Conservation (phyloP, 2,329 filamentous ascomycete species). For the Niveomyces coronatus region DNA sequence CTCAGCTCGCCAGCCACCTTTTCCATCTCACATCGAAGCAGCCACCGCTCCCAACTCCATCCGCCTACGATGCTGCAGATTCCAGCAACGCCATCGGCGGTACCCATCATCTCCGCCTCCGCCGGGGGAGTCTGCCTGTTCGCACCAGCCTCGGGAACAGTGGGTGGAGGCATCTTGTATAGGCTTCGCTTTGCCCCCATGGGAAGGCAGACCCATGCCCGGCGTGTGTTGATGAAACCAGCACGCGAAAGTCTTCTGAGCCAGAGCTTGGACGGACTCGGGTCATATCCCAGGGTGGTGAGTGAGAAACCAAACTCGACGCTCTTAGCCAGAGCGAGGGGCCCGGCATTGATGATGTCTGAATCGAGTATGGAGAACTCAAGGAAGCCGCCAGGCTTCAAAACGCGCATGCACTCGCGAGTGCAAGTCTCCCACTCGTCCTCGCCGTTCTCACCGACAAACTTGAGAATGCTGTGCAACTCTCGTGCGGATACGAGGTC, state of each 20-base stretch:
- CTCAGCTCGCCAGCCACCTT: conserved; percentile 58
- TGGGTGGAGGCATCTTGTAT: conserved; percentile 20
- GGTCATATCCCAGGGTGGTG: conserved; percentile 82
- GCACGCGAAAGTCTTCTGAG: conserved; percentile 61
- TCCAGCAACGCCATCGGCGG: conserved; percentile 60
- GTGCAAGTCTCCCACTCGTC: conserved; percentile 88
- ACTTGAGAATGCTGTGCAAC: conserved; percentile 75
- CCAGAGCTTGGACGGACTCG: conserved; percentile 72
- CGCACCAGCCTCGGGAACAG: conserved; percentile 25
- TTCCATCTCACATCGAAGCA: conserved; percentile 78
- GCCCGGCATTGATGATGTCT: conserved; percentile 77
- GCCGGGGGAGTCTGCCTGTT: conserved; percentile 38
- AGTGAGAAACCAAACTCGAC: conserved; percentile 90
- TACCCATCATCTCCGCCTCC: conserved; percentile 55
- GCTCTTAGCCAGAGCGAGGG: conserved; percentile 67
- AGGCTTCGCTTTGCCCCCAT: conserved; percentile 47
- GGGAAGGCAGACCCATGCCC: conserved; percentile 82
- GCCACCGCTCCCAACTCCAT: conserved; percentile 95
- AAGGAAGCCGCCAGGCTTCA: conserved; percentile 87
- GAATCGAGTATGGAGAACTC: conserved; percentile 88
- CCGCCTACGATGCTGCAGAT: conserved; percentile 75
- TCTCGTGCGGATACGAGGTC: conserved; percentile 86
- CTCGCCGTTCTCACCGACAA: conserved; percentile 51
- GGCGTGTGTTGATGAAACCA: conserved; percentile 70
- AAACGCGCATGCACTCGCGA: conserved; percentile 75